Evolutionary conservation across 164 flowering plant genomes (phyloP).

Genomic region (Vitis riparia): DNA sequence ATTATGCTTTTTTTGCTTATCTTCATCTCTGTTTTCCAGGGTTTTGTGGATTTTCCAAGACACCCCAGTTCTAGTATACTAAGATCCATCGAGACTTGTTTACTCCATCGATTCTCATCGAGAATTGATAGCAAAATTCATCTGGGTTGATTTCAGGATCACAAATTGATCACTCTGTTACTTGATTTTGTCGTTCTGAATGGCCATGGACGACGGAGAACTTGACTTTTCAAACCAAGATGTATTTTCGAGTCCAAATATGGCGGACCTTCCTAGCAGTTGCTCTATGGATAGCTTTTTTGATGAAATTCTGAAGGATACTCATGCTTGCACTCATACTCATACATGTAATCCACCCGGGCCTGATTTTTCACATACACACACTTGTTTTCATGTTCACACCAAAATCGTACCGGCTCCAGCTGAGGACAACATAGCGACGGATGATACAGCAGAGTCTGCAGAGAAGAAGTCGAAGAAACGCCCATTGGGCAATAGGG

Average conservation of each 20-base stretch:
- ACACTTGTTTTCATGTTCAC: slow-evolving; percentile 93
- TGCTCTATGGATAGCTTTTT: slow-evolving; percentile 73
- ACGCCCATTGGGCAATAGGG: slow-evolving; percentile 77
- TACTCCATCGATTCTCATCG: not conserved
- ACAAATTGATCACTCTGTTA: not conserved
- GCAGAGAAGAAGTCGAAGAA: slow-evolving; percentile 61
- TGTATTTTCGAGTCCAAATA: slow-evolving; percentile 39
- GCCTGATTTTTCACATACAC: slow-evolving; percentile 87
- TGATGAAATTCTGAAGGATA: slow-evolving; percentile 65
- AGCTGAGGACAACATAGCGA: slow-evolving; percentile 44
- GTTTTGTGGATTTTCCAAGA: not conserved
- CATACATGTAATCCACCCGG: slow-evolving; percentile 97
- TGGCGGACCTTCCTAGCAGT: slow-evolving; percentile 47
- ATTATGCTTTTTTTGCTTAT: not conserved
- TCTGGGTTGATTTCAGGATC: slow-evolving; percentile 17
- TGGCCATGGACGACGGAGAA: slow-evolving; percentile 81
- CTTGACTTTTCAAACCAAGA: slow-evolving; percentile 75
- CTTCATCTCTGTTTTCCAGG: not conserved
- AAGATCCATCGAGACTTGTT: not conserved
- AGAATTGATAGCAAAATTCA: slow-evolving; percentile 3
- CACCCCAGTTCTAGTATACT: not conserved
- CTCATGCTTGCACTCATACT: slow-evolving; percentile 93
- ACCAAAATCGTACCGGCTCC: slow-evolving; percentile 71
- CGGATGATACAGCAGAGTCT: slow-evolving; percentile 87
- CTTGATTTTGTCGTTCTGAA: not conserved